A percentile compares a stretch with the other conserved stretches of the same genome.
Evolutionary conservation across 768 basidiomycete species (phyloP).

Genomic region (Pisolithus tinctorius): DNA sequence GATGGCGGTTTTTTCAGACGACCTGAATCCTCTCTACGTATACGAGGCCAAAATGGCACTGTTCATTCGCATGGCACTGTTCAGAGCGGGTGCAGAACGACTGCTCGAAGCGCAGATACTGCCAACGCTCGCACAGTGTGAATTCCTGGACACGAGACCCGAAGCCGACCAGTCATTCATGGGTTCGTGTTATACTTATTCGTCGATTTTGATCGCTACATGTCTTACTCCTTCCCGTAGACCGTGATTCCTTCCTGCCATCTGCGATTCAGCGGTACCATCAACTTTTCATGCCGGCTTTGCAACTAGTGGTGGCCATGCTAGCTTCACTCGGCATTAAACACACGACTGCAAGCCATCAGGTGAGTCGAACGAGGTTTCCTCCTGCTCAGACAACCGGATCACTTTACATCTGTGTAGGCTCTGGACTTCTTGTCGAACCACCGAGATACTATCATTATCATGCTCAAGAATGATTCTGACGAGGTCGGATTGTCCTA

Average conservation of each 20-base stretch:
- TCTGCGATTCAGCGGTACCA: constrained; percentile 89
- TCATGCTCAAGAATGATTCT: constrained; percentile 71
- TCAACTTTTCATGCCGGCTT: constrained; percentile 78
- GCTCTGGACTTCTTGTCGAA: constrained; percentile 73
- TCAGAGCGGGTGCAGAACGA: constrained; percentile 76
- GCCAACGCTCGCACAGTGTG: constrained; percentile 71
- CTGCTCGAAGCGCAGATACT: constrained; percentile 74
- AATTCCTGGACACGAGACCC: constrained; percentile 81
- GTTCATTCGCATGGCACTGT: constrained; percentile 78
- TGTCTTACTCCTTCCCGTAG: constrained; percentile 30
- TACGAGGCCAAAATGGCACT: constrained; percentile 94
- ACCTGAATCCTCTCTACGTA: constrained; percentile 86
- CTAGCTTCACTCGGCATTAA: constrained; percentile 70
- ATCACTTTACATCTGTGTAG: constrained; percentile 29
- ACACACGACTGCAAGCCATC: constrained; percentile 61
- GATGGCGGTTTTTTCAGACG: constrained; percentile 42
- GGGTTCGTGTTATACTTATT: constrained; percentile 39
- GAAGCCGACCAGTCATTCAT: constrained; percentile 78
- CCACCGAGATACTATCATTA: constrained; percentile 79
- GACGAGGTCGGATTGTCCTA: constrained; percentile 55
- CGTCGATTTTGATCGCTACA: not conserved
- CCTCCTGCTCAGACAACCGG: not conserved
- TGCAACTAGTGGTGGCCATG: constrained; percentile 75
- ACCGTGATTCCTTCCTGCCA: constrained; percentile 79
- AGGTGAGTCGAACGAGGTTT: constrained; percentile 37